These are phyloP conservation scores for Mycena venus DNA, from an alignment of 768 basidiomycete genomes.

Conservation along the genomic window DNA sequence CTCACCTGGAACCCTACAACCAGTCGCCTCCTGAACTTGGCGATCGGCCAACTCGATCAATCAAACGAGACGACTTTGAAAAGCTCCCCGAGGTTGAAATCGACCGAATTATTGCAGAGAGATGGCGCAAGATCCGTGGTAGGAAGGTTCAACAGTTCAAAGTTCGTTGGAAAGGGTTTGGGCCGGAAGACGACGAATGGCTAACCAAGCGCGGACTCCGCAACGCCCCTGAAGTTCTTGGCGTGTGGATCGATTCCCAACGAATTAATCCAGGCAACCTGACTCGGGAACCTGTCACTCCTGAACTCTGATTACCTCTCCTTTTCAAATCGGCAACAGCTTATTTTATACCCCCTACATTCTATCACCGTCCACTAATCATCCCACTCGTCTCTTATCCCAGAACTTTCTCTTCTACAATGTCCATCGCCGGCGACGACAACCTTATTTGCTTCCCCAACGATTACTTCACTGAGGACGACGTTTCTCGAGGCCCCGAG, in stretches of 20 bases:
- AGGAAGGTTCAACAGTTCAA: background rate
- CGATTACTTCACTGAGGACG: background rate
- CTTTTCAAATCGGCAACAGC: background rate
- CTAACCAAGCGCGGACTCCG: background rate
- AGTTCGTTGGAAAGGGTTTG: background rate
- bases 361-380: background rate
- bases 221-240: background rate
- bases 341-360: background rate
- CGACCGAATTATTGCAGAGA: background rate
- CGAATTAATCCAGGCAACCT: background rate
- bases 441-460: background rate
- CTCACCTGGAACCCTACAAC: background rate
- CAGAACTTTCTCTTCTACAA: background rate
- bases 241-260: background rate
- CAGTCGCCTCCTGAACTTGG: background rate
- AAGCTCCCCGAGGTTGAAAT: background rate
- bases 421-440: background rate
- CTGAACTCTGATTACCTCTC: too few relatives aligned
- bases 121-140: background rate
- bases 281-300: background rate
- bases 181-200: background rate
- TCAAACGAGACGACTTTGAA: background rate
- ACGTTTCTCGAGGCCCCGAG: background rate
- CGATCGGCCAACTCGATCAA: background rate
- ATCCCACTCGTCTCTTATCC: background rate